Conservation (phyloP, 169 alveolate species). For the Ichthyophthirius multifiliis region DNA sequence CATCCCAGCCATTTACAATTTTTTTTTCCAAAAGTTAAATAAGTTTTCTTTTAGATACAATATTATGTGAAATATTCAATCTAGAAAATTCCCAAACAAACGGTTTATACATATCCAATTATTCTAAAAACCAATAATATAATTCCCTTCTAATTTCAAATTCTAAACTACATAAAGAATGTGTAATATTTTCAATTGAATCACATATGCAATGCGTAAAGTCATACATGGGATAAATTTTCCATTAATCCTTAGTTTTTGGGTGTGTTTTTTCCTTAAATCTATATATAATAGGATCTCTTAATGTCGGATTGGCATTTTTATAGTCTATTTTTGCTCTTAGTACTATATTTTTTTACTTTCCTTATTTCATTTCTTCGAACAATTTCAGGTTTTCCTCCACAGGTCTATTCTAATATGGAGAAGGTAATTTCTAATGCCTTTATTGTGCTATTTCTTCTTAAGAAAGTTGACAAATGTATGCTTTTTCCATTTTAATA, state of each 20-base stretch:
- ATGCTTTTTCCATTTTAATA: constrained; percentile 96
- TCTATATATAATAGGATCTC: constrained; percentile 97
- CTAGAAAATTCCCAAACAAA: constrained; percentile 97
- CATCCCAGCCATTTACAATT: constrained; percentile 98
- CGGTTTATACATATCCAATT: constrained; percentile 87
- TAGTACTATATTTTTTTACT: constrained; percentile 94
- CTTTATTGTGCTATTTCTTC: constrained; percentile 93
- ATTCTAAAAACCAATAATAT: constrained; percentile 98
- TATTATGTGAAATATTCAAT: constrained; percentile 94
- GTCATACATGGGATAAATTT: constrained; percentile 99
- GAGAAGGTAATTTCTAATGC: constrained; percentile 69
- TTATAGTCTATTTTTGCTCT: constrained; percentile 98
- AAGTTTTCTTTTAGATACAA: constrained; percentile 96
- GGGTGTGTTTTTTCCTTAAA: constrained; percentile 93
- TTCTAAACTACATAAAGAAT: constrained; percentile 98
- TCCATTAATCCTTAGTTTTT: constrained; percentile 98
- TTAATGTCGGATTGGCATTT: constrained; percentile 95
- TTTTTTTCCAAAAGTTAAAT: constrained; percentile 90
- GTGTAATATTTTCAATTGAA: constrained; percentile 96
- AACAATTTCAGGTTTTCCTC: constrained; percentile 96
- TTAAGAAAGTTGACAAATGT: constrained; percentile 94
- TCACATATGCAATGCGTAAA: constrained; percentile 99
- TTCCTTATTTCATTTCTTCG: constrained; percentile 94
- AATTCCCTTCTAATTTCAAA: constrained; percentile 98
- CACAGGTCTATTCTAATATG: constrained; percentile 92